phyloP scores from a whole-genome alignment of 768 basidiomycete genomes.

The Phlebiopsis flavidoalba region DNA sequence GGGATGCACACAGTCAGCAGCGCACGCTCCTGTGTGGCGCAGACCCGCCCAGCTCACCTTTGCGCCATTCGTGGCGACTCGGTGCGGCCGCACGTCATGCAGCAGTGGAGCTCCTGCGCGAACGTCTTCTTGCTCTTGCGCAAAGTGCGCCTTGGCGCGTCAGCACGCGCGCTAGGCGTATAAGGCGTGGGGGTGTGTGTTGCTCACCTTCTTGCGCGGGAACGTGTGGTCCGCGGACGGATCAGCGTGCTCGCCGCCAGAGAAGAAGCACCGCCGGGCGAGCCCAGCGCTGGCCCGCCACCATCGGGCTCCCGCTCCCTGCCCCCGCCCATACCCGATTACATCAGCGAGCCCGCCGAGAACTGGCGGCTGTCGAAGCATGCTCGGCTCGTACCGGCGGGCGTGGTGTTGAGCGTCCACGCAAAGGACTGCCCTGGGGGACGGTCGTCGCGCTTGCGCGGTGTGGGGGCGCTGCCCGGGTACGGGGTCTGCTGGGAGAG shows the following conservation, averaged over 20 bases:
- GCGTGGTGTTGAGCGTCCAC: neutral
- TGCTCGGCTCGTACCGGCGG: neutral
- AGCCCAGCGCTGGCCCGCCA: neutral
- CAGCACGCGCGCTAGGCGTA: neutral
- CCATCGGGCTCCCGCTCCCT: neutral
- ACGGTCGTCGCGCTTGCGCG: neutral
- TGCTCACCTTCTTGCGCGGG: conserved; percentile 53
- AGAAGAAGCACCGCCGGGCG: neutral
- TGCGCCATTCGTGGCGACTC: conserved; percentile 98
- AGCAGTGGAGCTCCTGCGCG: conserved; percentile 70
- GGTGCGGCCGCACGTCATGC: conserved; percentile 89
- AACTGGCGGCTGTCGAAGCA: neutral
- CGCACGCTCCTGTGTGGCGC: conserved; percentile 13
- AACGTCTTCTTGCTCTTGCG: conserved; percentile 16
- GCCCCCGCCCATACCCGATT: neutral
- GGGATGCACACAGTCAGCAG: conserved; percentile 6
- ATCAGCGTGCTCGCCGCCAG: conserved; percentile 3
- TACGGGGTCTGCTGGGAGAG: neutral
- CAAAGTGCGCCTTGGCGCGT: neutral
- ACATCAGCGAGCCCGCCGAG: neutral
- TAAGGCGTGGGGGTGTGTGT: neutral
- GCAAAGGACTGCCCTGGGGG: neutral
- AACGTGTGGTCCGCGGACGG: conserved; percentile 38
- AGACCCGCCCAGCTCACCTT: conserved; percentile 37
- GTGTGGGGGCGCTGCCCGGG: neutral